These are phyloP conservation scores for Macrocybe gigantea DNA, from an alignment of 768 basidiomycete species.

Conservation along the genomic window DNA sequence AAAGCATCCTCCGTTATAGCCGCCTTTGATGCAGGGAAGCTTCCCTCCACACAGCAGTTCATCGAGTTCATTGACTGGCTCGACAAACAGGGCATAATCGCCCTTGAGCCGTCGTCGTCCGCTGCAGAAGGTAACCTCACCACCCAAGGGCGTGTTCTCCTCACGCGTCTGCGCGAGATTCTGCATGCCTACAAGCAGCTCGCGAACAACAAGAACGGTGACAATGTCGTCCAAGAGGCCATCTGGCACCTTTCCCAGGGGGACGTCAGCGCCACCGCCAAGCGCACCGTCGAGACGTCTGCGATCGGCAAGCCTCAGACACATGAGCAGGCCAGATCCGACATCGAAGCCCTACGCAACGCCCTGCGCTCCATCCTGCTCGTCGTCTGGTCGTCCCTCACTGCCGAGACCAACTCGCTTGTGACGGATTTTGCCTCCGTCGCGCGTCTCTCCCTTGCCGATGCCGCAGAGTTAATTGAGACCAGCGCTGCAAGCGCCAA, in stretches of 20 bases:
- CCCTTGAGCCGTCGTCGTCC: slow-evolving; percentile 29
- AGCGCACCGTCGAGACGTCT: slow-evolving; percentile 18
- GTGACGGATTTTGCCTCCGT: slow-evolving; percentile 63
- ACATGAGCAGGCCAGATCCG: slow-evolving; percentile 34
- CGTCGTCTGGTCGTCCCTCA: slow-evolving; percentile 46
- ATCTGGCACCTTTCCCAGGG: slow-evolving; percentile 59
- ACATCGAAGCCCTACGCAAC: slow-evolving; percentile 42
- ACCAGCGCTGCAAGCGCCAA: slow-evolving; percentile 45
- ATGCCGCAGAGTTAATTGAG: slow-evolving; percentile 58
- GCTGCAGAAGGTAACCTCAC: slow-evolving; percentile 38
- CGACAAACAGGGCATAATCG: slow-evolving; percentile 41
- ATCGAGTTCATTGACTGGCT: slow-evolving; percentile 49
- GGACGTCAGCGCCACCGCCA: slow-evolving; percentile 35
- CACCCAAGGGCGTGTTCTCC: slow-evolving; percentile 47
- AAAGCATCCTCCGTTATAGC: slow-evolving; percentile 56
- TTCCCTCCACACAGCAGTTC: slow-evolving; percentile 58
- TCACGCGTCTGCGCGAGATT: slow-evolving; percentile 42
- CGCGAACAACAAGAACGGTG: slow-evolving; percentile 52
- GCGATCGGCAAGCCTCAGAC: background rate
- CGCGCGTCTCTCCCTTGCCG: slow-evolving; percentile 56
- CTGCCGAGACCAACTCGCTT: slow-evolving; percentile 47
- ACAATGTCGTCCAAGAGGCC: slow-evolving; percentile 59
- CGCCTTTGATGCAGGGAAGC: slow-evolving; percentile 66
- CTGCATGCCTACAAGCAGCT: slow-evolving; percentile 55
- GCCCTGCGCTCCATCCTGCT: slow-evolving; percentile 46